Evolutionary conservation across 1,139 yeast species (phyloP), one percentile per base, ranked within the genome.

Genomic region (Suhomyces chickasaworum): DNA sequence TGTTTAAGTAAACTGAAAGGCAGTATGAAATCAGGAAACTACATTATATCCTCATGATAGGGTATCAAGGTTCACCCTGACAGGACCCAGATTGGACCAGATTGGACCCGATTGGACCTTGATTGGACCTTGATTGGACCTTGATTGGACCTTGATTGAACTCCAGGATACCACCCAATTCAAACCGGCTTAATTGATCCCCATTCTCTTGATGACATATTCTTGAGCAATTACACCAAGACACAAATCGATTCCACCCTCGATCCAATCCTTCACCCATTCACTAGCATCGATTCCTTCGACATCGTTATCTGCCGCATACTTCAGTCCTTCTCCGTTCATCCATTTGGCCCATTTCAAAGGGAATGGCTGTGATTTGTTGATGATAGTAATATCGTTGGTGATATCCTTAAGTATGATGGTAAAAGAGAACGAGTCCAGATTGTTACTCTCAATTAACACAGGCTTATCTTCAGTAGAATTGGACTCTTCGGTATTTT

Each of bases 261-360:
- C 86, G 35, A 93, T 78, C 98, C 98, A 91, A 49, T 83, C 93
- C 44, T 81, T 77, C n/a, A 93, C 95, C 99, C 99, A 93, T 53
- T 89, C 96, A 44, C 89, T 77, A 10, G 98, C 97, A 63, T 91
- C 96, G 36, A 90, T 80, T n/a, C 72, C 79, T 4, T 54, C 58
- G 9, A 66, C 75, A 13, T 65, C 74, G 4, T 20, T 56, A 7
- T 57, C 65, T 4, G 54, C 62, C 54, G 61, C 63, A 16, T 59
- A 64, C 16, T 68, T 67, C 55, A 48, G 70, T 33, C 60, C 68
- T 47, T 64, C 71, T 25, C 75, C 85, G 57, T 84, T 86, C 21
- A 89, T 71, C 97, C 97, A 90, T 29, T 80, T 73, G 3, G 90
- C 85, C 99, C 99, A 93, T 60, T 81, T 83, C 36, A 81, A 63